These are phyloP conservation scores for Sambucus nigra DNA, from an alignment of 129 eudicot genomes.

Conservation along the genomic window DNA sequence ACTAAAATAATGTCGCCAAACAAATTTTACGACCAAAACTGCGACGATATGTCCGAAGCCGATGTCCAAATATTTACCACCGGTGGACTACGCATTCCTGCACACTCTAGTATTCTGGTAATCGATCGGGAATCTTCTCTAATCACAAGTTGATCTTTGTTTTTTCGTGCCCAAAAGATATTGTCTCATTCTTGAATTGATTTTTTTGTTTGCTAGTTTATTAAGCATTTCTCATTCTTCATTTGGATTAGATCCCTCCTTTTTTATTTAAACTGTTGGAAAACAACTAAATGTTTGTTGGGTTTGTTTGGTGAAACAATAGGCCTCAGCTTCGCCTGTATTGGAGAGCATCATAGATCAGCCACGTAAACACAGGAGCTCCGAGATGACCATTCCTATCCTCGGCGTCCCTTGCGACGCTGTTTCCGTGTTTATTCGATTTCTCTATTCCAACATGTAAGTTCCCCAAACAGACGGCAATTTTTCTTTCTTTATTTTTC, in stretches of 20 bases:
- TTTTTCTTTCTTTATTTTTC: no score
- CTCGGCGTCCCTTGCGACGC: conserved; percentile 91
- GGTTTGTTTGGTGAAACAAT: not conserved
- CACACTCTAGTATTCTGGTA: conserved; percentile 70
- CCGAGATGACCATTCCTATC: conserved; percentile 46
- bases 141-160: no score
- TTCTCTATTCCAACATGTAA: conserved; percentile 55
- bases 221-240: not conserved
- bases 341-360: conserved; percentile 43
- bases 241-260: not conserved
- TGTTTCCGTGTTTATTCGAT: conserved; percentile 61
- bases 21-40: conserved; percentile 5
- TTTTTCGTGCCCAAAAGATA: no score
- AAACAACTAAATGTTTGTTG: no score
- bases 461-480: conserved; percentile 24
- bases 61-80: conserved; percentile 61
- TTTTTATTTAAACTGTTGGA: not conserved
- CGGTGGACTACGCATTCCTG: conserved; percentile 63
- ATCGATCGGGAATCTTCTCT: not conserved
- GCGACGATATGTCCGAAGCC: conserved; percentile 24
- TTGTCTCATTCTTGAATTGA: no score
- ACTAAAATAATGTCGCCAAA: conserved; percentile 3
- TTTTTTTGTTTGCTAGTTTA: not conserved
- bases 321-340: conserved; percentile 88
- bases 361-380: conserved; percentile 48